phyloP scores from a whole-genome alignment of 306 rosid genomes.

The Hippophae rhamnoides region DNA sequence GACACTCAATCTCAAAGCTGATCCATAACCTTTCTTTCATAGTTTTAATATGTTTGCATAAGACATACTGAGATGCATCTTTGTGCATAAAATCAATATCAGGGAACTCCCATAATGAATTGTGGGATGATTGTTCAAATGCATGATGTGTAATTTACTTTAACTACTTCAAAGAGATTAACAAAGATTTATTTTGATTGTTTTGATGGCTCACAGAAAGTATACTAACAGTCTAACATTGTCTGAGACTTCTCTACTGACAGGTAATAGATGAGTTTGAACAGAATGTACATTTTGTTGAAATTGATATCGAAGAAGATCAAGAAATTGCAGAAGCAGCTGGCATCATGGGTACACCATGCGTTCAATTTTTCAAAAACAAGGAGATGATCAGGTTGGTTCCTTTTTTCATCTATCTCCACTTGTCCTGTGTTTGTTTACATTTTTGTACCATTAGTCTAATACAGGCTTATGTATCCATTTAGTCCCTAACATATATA shows the following conservation, averaged over 20 bases:
- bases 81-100: too few relatives aligned
- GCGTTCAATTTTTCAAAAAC: conserved; percentile 26
- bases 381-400: conserved; percentile 13
- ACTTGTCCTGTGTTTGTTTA: too few relatives aligned
- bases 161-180: too few relatives aligned
- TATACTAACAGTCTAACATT: background rate
- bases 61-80: background rate
- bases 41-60: conserved; percentile 1
- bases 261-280: conserved; percentile 91
- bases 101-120: too few relatives aligned
- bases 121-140: background rate
- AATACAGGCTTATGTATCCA: too few relatives aligned
- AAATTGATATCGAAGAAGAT: conserved; percentile 95
- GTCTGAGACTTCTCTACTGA: conserved; percentile 5
- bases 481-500: too few relatives aligned
- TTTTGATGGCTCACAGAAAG: conserved; percentile 4
- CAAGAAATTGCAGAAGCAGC: conserved; percentile 95
- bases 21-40: conserved; percentile 2
- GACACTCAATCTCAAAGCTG: conserved; percentile 11
- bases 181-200: too few relatives aligned
- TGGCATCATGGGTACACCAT: conserved; percentile 94
- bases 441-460: too few relatives aligned
- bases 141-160: background rate
- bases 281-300: conserved; percentile 78
- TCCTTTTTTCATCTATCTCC: too few relatives aligned